Conservation (phyloP, 176 grass and related monocot species). For the Rhynchospora tenuis region DNA sequence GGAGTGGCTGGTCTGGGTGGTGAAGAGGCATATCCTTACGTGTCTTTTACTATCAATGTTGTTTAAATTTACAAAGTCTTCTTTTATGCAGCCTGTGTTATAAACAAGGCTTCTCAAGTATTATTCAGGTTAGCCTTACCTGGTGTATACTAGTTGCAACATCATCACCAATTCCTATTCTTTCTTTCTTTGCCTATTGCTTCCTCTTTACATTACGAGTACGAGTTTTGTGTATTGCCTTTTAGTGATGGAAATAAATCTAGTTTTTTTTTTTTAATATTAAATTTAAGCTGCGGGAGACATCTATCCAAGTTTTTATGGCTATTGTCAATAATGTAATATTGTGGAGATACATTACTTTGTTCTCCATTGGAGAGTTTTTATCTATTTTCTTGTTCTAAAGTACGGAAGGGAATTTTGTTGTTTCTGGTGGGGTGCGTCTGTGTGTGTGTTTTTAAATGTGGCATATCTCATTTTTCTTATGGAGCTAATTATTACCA, state of each 20-base stretch:
- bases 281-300: neutral
- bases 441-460: neutral
- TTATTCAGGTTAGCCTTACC: slow-evolving; percentile 3
- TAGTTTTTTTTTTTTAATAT: slow-evolving; percentile 1
- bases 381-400: neutral
- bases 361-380: neutral
- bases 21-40: slow-evolving; percentile 85
- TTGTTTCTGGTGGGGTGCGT: neutral
- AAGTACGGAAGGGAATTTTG: neutral
- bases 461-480: neutral
- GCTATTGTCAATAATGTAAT: slow-evolving; percentile 8
- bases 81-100: neutral
- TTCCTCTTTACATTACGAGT: neutral
- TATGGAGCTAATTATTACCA: neutral
- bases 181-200: neutral
- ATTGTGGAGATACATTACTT: neutral
- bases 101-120: slow-evolving; percentile 1
- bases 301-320: slow-evolving; percentile 1
- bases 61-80: slow-evolving; percentile 32
- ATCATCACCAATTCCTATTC: neutral
- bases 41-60: slow-evolving; percentile 92
- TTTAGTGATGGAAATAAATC: slow-evolving; percentile 18
- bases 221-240: neutral
- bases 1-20: slow-evolving; percentile 57
- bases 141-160: slow-evolving; percentile 10